phyloP scores from a whole-genome alignment of 192 early-diverging fungal genomes.

The Umbelopsis isabellina region DNA sequence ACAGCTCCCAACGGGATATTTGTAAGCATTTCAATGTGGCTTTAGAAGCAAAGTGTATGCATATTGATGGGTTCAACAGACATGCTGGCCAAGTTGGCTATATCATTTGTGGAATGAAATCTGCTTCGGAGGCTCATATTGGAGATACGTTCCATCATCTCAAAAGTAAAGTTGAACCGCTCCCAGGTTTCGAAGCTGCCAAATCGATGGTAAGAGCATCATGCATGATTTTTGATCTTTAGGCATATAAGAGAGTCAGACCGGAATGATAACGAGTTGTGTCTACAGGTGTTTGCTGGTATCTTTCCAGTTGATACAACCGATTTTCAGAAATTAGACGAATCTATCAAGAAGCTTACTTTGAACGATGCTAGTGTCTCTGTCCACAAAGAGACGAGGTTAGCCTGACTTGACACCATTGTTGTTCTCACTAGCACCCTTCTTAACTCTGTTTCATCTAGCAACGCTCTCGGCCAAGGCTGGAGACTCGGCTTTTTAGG shows the following conservation, averaged over 20 bases:
- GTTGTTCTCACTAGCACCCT: background rate
- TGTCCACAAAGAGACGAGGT: constrained; percentile 81
- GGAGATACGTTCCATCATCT: constrained; percentile 93
- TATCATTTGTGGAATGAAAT: constrained; percentile 91
- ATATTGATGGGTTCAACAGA: constrained; percentile 30
- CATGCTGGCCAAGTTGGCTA: constrained; percentile 89
- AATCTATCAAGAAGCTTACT: constrained; percentile 90
- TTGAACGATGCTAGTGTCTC: constrained; percentile 94
- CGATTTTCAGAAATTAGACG: constrained; percentile 86
- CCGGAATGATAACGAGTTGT: background rate
- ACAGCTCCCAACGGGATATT: constrained; percentile 64
- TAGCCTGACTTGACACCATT: background rate
- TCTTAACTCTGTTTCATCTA: background rate
- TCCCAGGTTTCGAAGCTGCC: constrained; percentile 93
- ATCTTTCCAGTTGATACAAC: constrained; percentile 90
- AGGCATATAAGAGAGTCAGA: background rate
- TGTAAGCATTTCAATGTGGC: constrained; percentile 43
- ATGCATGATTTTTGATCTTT: background rate
- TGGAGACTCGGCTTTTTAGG: constrained; percentile 96
- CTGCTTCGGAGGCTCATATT: constrained; percentile 88
- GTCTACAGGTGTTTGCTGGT: constrained; percentile 76
- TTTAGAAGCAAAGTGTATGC: constrained; percentile 27
- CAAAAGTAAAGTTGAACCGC: constrained; percentile 64
- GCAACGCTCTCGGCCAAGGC: constrained; percentile 90
- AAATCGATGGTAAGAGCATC: constrained; percentile 77